A percentile compares a stretch with the other conserved stretches of the same genome.
Evolutionary conservation across 2,329 filamentous ascomycete genomes (phyloP).

Genomic region (Scedosporium boydii): DNA sequence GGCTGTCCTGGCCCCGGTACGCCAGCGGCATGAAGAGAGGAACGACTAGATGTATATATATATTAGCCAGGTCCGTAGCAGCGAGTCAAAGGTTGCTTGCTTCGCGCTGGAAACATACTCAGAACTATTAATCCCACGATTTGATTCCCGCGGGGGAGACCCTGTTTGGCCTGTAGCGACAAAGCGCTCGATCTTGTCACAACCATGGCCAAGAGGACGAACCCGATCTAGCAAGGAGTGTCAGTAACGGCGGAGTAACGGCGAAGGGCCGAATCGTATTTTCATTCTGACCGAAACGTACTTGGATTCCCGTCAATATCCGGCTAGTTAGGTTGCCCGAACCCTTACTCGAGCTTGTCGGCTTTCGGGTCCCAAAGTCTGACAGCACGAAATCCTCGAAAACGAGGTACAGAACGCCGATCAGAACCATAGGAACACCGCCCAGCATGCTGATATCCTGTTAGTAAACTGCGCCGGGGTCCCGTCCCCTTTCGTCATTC

Average conservation of each 20-base stretch:
- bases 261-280: too few relatives aligned
- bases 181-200: constrained; percentile 81
- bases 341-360: constrained; percentile 10
- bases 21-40: constrained; percentile 73
- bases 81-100: background rate
- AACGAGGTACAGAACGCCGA: constrained; percentile 68
- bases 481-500: constrained; percentile 66
- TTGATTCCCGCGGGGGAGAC: constrained; percentile 81
- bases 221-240: constrained; percentile 46
- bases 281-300: constrained; percentile 20
- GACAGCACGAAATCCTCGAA: constrained; percentile 59
- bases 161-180: constrained; percentile 75
- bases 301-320: constrained; percentile 56
- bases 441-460: constrained; percentile 51
- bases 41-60: constrained; percentile 15
- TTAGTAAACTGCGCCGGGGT: constrained; percentile 52
- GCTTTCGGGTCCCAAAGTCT: constrained; percentile 27
- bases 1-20: constrained; percentile 73
- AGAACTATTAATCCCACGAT: constrained; percentile 75
- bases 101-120: constrained; percentile 35
- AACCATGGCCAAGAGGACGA: constrained; percentile 70
- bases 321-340: constrained; percentile 35
- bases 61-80: background rate
- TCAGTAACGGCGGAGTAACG: constrained; percentile 10
- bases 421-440: constrained; percentile 64